Evolutionary conservation across 139 green algal genomes (phyloP).

Genomic region (Auxenochlorella protothecoides): DNA sequence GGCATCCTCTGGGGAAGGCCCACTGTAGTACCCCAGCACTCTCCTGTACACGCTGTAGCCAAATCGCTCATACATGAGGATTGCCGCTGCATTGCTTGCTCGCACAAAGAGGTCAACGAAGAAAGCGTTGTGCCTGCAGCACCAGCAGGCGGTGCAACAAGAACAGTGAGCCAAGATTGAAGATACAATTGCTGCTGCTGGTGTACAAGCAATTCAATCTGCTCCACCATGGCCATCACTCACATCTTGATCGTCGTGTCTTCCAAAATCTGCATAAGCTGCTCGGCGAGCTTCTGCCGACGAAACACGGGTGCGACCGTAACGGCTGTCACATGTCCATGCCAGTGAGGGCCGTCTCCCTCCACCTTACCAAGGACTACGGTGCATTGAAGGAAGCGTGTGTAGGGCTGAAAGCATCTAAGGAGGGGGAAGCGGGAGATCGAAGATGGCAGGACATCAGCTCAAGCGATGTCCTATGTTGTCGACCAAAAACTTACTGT

Average conservation of each 20-base stretch:
- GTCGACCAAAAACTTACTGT: slow-evolving; percentile 35
- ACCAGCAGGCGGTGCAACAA: neutral
- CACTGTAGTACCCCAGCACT: slow-evolving; percentile 84
- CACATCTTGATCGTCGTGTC: slow-evolving; percentile 57
- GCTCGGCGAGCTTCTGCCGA: slow-evolving; percentile 67
- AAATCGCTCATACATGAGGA: slow-evolving; percentile 89
- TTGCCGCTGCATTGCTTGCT: slow-evolving; percentile 78
- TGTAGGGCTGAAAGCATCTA: neutral
- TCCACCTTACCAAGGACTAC: slow-evolving; percentile 90
- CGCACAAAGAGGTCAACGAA: slow-evolving; percentile 99
- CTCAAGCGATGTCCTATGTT: neutral
- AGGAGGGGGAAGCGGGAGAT: neutral
- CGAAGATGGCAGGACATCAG: neutral
- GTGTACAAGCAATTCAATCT: neutral
- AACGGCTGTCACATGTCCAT: slow-evolving; percentile 96
- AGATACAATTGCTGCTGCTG: neutral
- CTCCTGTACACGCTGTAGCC: slow-evolving; percentile 86
- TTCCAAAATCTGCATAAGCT: slow-evolving; percentile 88
- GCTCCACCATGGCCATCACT: neutral
- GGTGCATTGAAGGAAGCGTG: neutral
- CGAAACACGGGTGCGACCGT: slow-evolving; percentile 83
- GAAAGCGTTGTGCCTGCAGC: slow-evolving; percentile 59
- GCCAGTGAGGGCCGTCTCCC: slow-evolving; percentile 74
- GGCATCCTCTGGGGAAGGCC: slow-evolving; percentile 74
- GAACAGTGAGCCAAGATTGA: neutral